These are phyloP conservation scores for Venturia carpophila DNA, from an alignment of 2,329 filamentous ascomycete genomes.

Conservation along the genomic window DNA sequence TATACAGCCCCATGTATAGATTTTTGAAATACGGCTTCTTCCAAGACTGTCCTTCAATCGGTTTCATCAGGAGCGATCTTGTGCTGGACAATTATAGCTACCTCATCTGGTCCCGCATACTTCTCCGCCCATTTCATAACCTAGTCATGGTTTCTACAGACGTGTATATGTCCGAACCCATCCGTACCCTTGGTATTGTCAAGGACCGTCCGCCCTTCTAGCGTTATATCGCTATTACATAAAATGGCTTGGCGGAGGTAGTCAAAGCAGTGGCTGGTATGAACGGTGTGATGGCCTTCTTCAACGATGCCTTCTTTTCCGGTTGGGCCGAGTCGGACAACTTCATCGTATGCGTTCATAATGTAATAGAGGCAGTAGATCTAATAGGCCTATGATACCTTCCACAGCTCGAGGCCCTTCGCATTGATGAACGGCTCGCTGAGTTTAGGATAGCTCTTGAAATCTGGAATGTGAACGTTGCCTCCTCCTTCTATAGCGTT, in stretches of 20 bases:
- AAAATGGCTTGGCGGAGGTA: constrained; percentile 15
- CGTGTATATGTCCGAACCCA: constrained; percentile 12
- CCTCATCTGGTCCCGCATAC: background rate
- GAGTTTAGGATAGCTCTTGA: background rate
- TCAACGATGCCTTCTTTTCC: background rate
- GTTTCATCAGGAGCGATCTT: background rate
- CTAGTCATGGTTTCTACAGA: constrained; percentile 10
- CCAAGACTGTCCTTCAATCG: too few species aligned
- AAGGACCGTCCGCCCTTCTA: background rate
- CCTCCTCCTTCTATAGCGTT: background rate
- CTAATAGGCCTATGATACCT: constrained; percentile 7
- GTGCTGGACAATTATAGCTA: background rate
- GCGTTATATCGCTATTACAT: constrained; percentile 11
- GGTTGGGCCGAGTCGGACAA: background rate
- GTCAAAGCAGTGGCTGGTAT: constrained; percentile 16
- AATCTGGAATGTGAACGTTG: background rate
- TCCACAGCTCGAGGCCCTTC: constrained; percentile 3
- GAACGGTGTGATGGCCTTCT: background rate
- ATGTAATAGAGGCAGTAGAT: constrained; percentile 13
- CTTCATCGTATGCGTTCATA: constrained; percentile 11
- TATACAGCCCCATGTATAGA: too few species aligned
- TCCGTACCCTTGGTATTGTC: constrained; percentile 1
- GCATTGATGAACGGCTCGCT: background rate
- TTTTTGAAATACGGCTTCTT: too few species aligned
- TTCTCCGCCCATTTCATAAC: background rate